These are phyloP conservation scores for Aspergillus ochraceoroseus DNA, from an alignment of 2,329 filamentous ascomycete genomes.

Conservation along the genomic window DNA sequence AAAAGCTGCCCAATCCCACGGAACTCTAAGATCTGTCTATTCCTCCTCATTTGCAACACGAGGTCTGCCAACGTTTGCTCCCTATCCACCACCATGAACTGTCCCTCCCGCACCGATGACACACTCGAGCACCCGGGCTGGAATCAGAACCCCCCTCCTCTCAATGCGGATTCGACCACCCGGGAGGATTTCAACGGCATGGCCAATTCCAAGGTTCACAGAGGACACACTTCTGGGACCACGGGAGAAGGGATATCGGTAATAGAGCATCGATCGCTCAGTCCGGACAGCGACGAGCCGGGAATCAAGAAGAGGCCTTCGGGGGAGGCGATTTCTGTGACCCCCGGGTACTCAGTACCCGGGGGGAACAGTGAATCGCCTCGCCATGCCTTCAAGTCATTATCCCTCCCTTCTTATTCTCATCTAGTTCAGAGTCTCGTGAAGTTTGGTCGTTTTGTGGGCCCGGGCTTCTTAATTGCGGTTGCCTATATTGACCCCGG, in stretches of 20 bases:
- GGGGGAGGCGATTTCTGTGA: constrained; percentile 29
- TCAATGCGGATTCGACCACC: constrained; percentile 59
- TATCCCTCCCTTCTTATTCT: constrained; percentile 16
- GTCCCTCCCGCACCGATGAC: constrained; percentile 59
- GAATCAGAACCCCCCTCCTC: constrained; percentile 58
- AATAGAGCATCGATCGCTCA: constrained; percentile 22
- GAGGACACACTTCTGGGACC: constrained; percentile 33
- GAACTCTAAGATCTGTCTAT: no score
- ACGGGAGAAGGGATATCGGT: constrained; percentile 24
- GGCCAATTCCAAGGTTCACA: constrained; percentile 53
- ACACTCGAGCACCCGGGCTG: constrained; percentile 49
- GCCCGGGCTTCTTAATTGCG: constrained; percentile 47
- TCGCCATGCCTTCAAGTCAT: constrained; percentile 28
- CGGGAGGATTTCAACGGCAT: constrained; percentile 58
- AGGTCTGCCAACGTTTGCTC: no score
- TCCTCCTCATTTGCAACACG: no score
- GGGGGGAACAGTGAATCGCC: constrained; percentile 30
- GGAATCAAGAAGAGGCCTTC: constrained; percentile 22
- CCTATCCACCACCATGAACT: constrained; percentile 51
- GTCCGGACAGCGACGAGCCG: constrained; percentile 22
- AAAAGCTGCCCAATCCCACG: no score
- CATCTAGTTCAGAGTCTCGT: constrained; percentile 29
- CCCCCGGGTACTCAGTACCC: constrained; percentile 29
- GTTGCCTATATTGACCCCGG: constrained; percentile 50
- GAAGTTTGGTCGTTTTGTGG: constrained; percentile 45